Evolutionary conservation across 768 basidiomycete species (phyloP).

Genomic region (Pleurotus ostreatus): DNA sequence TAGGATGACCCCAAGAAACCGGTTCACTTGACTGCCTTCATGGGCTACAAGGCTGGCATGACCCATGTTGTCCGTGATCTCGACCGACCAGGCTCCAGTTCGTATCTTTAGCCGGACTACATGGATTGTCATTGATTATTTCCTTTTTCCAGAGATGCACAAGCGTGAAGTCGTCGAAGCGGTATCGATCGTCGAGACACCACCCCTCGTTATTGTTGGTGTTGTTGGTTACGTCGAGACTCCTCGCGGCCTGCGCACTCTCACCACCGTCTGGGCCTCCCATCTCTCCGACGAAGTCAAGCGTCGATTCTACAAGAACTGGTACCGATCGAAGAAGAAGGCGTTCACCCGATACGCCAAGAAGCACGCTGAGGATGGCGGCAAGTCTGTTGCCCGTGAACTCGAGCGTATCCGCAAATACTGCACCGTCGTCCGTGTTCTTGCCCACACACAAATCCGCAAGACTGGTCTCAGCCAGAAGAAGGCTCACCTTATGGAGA

Average conservation of each 20-base stretch:
- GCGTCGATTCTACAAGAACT: constrained; percentile 99
- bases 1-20: constrained; percentile 99
- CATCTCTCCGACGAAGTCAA: constrained; percentile 98
- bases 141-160: constrained; percentile 84
- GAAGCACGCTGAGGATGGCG: constrained; percentile 94
- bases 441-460: constrained; percentile 98
- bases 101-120: constrained; percentile 28
- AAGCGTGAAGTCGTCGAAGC: constrained; percentile 99
- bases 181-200: constrained; percentile 93
- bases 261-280: constrained; percentile 98
- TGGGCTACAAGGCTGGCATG: constrained; percentile 99
- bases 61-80: constrained; percentile 99
- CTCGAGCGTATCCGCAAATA: constrained; percentile 99
- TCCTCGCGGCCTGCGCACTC: constrained; percentile 95
- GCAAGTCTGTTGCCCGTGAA: constrained; percentile 90
- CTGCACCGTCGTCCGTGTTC: constrained; percentile 99
- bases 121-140: neutral
- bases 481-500: constrained; percentile 99
- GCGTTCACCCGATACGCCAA: constrained; percentile 99
- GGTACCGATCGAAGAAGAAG: constrained; percentile 99
- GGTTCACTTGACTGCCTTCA: constrained; percentile 94
- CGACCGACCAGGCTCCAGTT: constrained; percentile 98
- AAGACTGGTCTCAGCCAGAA: constrained; percentile 98
- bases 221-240: constrained; percentile 99
- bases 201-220: constrained; percentile 94